These are phyloP conservation scores for Spathaspora sp. DNA, from an alignment of 1,139 yeast species.

Conservation along the genomic window DNA sequence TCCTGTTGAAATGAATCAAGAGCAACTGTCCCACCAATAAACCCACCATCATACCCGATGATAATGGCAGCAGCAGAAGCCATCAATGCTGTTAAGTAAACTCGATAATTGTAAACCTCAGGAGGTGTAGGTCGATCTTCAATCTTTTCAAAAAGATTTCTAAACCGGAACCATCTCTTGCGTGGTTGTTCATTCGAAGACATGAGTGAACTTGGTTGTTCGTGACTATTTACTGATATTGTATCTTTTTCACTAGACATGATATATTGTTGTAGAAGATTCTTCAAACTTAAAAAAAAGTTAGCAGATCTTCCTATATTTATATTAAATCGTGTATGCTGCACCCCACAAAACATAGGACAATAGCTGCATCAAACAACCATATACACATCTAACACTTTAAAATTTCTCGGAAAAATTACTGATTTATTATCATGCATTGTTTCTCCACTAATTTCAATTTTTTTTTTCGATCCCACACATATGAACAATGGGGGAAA, in stretches of 20 bases:
- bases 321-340: background rate
- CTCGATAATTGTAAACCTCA: conserved; percentile 36
- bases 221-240: background rate
- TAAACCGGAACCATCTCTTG: conserved; percentile 15
- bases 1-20: conserved; percentile 35
- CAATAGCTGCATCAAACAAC: background rate
- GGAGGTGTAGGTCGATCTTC: conserved; percentile 44
- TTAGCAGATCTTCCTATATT: background rate
- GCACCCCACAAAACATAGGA: background rate
- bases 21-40: conserved; percentile 44
- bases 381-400: background rate
- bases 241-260: conserved; percentile 4
- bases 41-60: conserved; percentile 46
- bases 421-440: background rate
- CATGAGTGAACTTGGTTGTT: background rate
- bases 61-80: conserved; percentile 41
- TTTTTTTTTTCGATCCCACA: background rate
- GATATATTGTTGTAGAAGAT: background rate
- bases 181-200: conserved; percentile 1
- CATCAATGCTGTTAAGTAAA: conserved; percentile 37
- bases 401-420: background rate
- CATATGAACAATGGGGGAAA: background rate
- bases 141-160: conserved; percentile 30
- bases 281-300: background rate
- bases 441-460: background rate